Percentiles rank a stretch among this genome's conserved stretches.
phyloP scores from a whole-genome alignment of 257 asterid species.

The Oldenlandia corymbosa region DNA sequence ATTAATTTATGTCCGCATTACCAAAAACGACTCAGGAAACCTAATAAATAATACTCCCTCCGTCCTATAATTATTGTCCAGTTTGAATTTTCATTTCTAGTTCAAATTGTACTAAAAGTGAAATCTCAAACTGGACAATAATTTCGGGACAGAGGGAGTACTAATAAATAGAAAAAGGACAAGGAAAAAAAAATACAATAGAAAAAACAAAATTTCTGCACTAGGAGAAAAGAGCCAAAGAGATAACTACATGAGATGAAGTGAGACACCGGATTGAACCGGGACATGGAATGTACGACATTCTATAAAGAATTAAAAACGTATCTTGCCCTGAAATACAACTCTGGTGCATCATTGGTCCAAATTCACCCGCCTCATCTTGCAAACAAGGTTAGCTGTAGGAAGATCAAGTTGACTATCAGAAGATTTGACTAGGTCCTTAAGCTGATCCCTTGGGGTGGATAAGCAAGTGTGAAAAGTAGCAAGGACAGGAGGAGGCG shows the following conservation, averaged over 20 bases:
- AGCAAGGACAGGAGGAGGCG: conserved; percentile 68
- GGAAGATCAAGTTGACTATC: conserved; percentile 78
- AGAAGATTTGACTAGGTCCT: conserved; percentile 65
- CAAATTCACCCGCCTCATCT: conserved; percentile 69
- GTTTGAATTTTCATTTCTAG: too few relatives aligned
- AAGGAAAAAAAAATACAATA: neutral
- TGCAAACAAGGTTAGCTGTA: conserved; percentile 85
- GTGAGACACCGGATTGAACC: neutral
- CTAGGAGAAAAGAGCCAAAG: neutral
- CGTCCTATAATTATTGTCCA: too few relatives aligned
- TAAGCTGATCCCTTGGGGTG: conserved; percentile 71
- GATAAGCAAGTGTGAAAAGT: conserved; percentile 81
- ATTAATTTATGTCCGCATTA: too few relatives aligned
- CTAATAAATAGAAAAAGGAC: too few relatives aligned
- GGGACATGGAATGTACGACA: neutral
- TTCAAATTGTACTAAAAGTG: too few relatives aligned
- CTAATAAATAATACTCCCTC: too few relatives aligned
- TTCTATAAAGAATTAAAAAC: neutral
- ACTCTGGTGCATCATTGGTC: conserved; percentile 25
- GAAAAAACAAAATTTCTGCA: neutral
- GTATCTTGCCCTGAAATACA: neutral
- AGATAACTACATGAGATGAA: neutral
- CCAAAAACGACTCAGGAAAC: too few relatives aligned
- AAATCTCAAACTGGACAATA: too few relatives aligned
- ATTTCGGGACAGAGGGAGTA: too few relatives aligned